Evolutionary conservation across 2,329 filamentous ascomycete species (phyloP).

Genomic region (Fusarium poae): DNA sequence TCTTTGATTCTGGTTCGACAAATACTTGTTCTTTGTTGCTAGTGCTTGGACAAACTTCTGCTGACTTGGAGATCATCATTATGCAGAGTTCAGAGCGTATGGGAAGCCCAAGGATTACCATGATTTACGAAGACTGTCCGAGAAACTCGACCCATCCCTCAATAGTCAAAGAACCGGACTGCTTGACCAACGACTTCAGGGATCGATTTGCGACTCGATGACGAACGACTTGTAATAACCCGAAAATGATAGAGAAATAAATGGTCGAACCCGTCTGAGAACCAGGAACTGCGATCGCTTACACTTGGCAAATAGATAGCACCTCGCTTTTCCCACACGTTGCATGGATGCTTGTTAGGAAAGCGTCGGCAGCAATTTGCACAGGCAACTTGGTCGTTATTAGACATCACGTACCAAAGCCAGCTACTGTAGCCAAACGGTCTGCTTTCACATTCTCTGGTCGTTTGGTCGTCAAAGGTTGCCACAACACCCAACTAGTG

Average conservation of each 20-base stretch:
- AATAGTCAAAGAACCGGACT: too few species aligned
- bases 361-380: neutral
- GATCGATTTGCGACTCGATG: neutral
- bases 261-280: neutral
- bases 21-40: neutral
- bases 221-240: slow-evolving; percentile 22
- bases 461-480: too few species aligned
- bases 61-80: neutral
- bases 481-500: slow-evolving; percentile 17
- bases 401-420: neutral
- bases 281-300: neutral
- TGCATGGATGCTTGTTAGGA: neutral
- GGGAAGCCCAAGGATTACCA: neutral
- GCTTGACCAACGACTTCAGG: slow-evolving; percentile 5
- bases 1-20: neutral
- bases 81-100: too few species aligned
- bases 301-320: neutral
- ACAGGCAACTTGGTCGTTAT: neutral
- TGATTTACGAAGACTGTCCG: neutral
- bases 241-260: neutral
- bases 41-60: neutral
- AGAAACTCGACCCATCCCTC: neutral
- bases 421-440: neutral
- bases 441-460: neutral
- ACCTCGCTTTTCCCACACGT: neutral